Conservation (phyloP, 208 protist species). For the Leishmania guyanensis region DNA sequence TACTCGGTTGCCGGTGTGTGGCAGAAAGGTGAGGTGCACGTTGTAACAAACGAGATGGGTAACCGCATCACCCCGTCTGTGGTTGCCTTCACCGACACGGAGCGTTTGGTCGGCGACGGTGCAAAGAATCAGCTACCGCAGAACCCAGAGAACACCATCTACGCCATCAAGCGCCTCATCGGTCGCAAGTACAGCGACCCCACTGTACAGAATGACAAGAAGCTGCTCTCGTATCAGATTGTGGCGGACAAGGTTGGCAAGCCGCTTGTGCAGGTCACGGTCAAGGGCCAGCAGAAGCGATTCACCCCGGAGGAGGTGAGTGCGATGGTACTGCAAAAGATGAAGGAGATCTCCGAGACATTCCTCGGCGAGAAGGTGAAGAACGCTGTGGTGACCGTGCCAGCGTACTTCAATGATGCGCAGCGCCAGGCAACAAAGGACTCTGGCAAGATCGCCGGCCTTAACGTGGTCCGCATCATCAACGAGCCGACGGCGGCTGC, state of each 20-base stretch:
- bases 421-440: conserved; percentile 99
- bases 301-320: conserved; percentile 91
- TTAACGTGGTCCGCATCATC: conserved; percentile 99
- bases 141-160: conserved; percentile 94
- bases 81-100: conserved; percentile 96
- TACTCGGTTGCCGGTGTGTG: conserved; percentile 97
- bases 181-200: conserved; percentile 92
- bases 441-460: conserved; percentile 96
- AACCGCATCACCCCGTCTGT: conserved; percentile 95
- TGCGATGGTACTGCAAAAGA: conserved; percentile 92
- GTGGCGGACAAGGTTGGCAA: conserved; percentile 80
- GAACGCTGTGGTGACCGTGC: conserved; percentile 98
- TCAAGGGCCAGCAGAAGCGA: conserved; percentile 66
- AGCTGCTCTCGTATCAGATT: conserved; percentile 89
- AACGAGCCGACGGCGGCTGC: conserved; percentile 99
- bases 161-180: conserved; percentile 93
- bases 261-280: conserved; percentile 78
- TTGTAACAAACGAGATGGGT: conserved; percentile 93
- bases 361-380: conserved; percentile 95
- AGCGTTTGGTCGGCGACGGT: conserved; percentile 88
- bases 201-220: conserved; percentile 95
- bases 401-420: conserved; percentile 99
- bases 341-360: conserved; percentile 93
- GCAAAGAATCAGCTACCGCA: conserved; percentile 92
- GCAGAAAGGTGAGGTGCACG: conserved; percentile 94